These are phyloP conservation scores for Chrysanthemum makinoi DNA, from an alignment of 129 eudicot species.

Conservation along the genomic window DNA sequence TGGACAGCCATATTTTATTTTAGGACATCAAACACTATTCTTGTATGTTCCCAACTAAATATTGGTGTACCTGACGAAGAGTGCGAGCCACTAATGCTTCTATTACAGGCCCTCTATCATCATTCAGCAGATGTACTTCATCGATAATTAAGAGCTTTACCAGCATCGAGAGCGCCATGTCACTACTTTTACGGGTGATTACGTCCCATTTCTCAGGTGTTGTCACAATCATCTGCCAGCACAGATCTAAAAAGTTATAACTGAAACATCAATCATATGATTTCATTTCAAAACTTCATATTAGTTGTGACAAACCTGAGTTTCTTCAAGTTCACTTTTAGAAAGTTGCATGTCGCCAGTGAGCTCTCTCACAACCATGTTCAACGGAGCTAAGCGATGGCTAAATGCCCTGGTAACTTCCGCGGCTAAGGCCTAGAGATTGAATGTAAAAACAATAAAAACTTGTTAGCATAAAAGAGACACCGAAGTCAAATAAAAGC, in stretches of 20 bases:
- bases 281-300: constrained; percentile 19
- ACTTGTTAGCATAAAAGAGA: constrained; percentile 20
- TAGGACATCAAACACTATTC: background rate
- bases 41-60: constrained; percentile 1
- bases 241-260: constrained; percentile 10
- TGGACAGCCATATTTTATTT: constrained; percentile 11
- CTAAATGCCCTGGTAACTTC: constrained; percentile 93
- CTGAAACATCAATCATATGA: background rate
- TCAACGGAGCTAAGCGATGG: constrained; percentile 80
- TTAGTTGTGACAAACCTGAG: constrained; percentile 59
- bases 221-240: constrained; percentile 90
- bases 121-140: constrained; percentile 97
- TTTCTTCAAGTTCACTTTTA: constrained; percentile 86
- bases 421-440: constrained; percentile 88
- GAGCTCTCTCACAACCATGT: constrained; percentile 88
- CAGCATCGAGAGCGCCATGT: constrained; percentile 93
- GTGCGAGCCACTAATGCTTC: constrained; percentile 99
- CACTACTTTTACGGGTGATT: constrained; percentile 98
- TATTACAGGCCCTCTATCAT: constrained; percentile 97
- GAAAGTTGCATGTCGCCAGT: constrained; percentile 99
- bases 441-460: constrained; percentile 20
- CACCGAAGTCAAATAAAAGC: background rate
- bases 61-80: constrained; percentile 79
- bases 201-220: constrained; percentile 99
- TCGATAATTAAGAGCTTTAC: constrained; percentile 94